Evolutionary conservation across 2,329 filamentous ascomycete genomes (phyloP).

Genomic region (Ampelomyces quisqualis): DNA sequence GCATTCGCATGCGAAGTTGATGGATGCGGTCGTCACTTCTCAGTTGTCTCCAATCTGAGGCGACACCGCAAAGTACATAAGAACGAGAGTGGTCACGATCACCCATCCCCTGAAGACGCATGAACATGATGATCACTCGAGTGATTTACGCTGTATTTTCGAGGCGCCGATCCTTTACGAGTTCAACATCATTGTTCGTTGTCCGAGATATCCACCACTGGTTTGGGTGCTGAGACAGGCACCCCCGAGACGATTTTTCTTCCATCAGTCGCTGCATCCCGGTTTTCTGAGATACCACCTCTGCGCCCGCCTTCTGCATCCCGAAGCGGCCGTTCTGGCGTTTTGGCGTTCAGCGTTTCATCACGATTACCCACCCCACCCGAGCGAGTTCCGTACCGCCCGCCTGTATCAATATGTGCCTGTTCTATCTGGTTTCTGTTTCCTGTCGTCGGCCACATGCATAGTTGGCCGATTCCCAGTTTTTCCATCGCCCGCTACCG

Average conservation of each 20-base stretch:
- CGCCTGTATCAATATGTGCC: constrained; percentile 36
- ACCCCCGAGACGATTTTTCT: constrained; percentile 32
- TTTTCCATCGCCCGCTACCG: constrained; percentile 22
- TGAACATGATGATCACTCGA: constrained; percentile 32
- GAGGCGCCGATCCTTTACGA: constrained; percentile 8
- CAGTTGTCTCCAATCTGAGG: constrained; percentile 91
- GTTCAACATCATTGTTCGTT: constrained; percentile 23
- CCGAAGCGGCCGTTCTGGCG: constrained; percentile 20
- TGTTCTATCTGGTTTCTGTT: constrained; percentile 4
- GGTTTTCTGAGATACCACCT: constrained; percentile 30
- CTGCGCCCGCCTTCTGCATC: constrained; percentile 3
- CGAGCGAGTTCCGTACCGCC: constrained; percentile 25
- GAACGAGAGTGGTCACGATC: constrained; percentile 57
- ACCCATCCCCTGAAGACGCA: constrained; percentile 52
- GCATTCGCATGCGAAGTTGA: constrained; percentile 93
- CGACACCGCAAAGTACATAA: constrained; percentile 97
- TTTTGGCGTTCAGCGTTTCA: constrained; percentile 23
- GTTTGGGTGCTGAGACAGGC: constrained; percentile 28
- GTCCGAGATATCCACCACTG: constrained; percentile 43
- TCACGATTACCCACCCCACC: constrained; percentile 25
- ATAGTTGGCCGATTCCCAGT: constrained; percentile 13
- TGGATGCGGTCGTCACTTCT: constrained; percentile 93
- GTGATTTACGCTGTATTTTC: constrained; percentile 21
- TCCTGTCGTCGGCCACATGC: constrained; percentile 1
- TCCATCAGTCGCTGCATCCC: constrained; percentile 33